phyloP scores from a whole-genome alignment of 495 filamentous ascomycete genomes.

The Ramalina intermedia region DNA sequence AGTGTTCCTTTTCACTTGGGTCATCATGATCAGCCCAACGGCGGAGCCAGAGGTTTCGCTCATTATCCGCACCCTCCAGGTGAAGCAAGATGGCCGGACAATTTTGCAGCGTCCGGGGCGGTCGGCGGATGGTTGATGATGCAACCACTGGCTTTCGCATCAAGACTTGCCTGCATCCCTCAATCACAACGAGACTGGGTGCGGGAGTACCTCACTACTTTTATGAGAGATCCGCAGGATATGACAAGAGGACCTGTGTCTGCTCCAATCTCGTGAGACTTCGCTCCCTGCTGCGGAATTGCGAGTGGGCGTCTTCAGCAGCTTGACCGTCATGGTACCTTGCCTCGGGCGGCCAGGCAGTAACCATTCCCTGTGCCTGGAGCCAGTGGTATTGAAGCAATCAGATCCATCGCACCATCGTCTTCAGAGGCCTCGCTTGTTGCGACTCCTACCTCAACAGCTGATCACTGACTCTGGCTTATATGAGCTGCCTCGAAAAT shows the following conservation, averaged over 20 bases:
- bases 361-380: too few species aligned
- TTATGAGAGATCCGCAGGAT: conserved; percentile 1
- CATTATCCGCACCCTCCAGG: conserved; percentile 1
- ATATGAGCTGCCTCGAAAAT: too few species aligned
- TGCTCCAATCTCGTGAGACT: background rate
- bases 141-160: background rate
- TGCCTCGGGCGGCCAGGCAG: too few species aligned
- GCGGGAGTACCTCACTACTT: conserved; percentile 2
- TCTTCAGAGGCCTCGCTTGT: too few species aligned
- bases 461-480: too few species aligned
- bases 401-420: too few species aligned
- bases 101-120: conserved; percentile 1
- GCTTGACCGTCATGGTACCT: too few species aligned
- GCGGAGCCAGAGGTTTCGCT: background rate
- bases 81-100: background rate
- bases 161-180: background rate
- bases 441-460: too few species aligned
- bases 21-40: background rate
- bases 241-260: background rate
- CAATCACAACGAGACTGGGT: background rate
- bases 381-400: too few species aligned
- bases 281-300: too few species aligned
- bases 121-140: conserved; percentile 4
- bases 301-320: too few species aligned
- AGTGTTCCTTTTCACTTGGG: conserved; percentile 2